Percentiles rank a stretch among this genome's conserved stretches.
phyloP scores from a whole-genome alignment of 495 filamentous ascomycete species.

The Neurospora pannonica region DNA sequence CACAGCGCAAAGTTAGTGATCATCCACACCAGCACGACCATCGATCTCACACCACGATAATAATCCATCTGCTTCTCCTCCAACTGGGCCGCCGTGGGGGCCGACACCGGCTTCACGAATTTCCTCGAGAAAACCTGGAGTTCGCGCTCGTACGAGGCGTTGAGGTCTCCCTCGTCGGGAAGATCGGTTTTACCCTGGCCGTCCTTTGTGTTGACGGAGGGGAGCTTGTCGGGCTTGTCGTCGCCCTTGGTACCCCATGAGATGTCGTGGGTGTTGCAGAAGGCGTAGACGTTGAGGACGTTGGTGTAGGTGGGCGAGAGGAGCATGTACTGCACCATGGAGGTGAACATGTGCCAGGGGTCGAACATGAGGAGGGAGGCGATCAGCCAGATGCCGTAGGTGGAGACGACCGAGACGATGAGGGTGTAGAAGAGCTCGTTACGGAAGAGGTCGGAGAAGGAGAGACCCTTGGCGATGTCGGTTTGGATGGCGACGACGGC shows the following conservation, averaged over 20 bases:
- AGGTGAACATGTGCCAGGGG: conserved; percentile 98
- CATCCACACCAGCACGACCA: conserved; percentile 92
- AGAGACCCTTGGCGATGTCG: conserved; percentile 56
- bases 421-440: conserved; percentile 89
- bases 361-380: conserved; percentile 94
- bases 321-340: conserved; percentile 91
- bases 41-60: conserved; percentile 89
- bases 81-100: conserved; percentile 44
- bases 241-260: conserved; percentile 97
- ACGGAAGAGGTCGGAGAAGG: conserved; percentile 60
- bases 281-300: conserved; percentile 94
- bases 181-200: conserved; percentile 92
- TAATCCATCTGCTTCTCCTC: conserved; percentile 92
- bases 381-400: conserved; percentile 89
- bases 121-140: conserved; percentile 60
- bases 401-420: conserved; percentile 82
- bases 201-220: conserved; percentile 73
- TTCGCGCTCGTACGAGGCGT: conserved; percentile 90
- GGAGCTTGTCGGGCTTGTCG: conserved; percentile 77
- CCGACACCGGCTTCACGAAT: conserved; percentile 57
- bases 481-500: conserved; percentile 74
- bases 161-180: conserved; percentile 71
- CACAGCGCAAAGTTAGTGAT: conserved; percentile 86
- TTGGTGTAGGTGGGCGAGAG: conserved; percentile 94
- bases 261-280: conserved; percentile 96